Base-by-base conservation (phyloP, 768 basidiomycete genomes). In the Lenzites betulinus region DNA sequence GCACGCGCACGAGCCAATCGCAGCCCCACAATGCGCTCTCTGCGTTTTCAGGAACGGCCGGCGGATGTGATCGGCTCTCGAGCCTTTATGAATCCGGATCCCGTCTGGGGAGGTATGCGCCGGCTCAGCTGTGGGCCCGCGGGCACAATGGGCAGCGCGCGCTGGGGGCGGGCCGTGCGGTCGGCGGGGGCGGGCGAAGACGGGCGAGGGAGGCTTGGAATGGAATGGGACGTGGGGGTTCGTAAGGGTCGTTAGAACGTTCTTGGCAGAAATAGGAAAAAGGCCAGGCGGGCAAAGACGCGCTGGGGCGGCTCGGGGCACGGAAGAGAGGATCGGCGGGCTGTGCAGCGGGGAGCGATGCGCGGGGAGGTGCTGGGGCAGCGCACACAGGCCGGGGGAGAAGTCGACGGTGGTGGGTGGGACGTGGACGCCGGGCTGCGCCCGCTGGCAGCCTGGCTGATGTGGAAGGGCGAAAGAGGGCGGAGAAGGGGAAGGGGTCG, bases 11-110 rank as follows among this genome's bases (percentile, higher is more conserved):
- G 47, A 55, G n/a, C 54, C 60, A 56, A 58, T 62, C 53, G 53
- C 58, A 47, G 49, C 33, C 38, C 39, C 20, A 44, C 49, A 51
- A 59, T 62, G 53, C 42, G 49, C 38, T 41, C 33, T 49, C 49
- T 58, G 35, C 39, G 46, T 41, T 59, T 53, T 55, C 60, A 66
- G 64, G 62, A 51, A 66, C 64, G 50, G 44, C 44, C 48, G 50
- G 61, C 64, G 64, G 64, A 59, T 47, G 64, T 62, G 64, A 65
- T 65, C 64, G 64, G 41, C 53, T 20, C 51, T 55, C 49, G 58
- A 48, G 51, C 63, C 43, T 47, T 55, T 59, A 60, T 60, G 47
- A 52, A 50, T 52, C 58, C 56, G 56, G 56, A 58, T 47, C 54
- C 22, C 18, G 28, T 43, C 44, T 22, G 23, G 36, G 47, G 48